Percentiles rank a stretch among this genome's conserved stretches.
phyloP scores from a whole-genome alignment of 148 eudicot species.

The Limonium bicolor region DNA sequence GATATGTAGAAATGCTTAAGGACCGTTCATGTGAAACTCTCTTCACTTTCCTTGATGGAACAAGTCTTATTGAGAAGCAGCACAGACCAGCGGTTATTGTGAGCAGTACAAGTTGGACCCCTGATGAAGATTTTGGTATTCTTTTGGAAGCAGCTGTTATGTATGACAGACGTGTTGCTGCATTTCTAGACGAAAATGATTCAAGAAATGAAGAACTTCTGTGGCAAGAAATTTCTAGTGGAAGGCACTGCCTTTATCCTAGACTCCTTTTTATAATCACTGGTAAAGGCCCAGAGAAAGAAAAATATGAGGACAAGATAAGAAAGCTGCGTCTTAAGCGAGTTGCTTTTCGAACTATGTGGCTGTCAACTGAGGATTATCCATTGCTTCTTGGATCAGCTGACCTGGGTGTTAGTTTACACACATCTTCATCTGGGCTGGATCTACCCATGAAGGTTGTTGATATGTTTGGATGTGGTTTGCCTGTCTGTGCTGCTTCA shows the following conservation, averaged over 20 bases:
- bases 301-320: conserved; percentile 75
- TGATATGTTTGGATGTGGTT: conserved; percentile 98
- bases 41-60: conserved; percentile 31
- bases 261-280: conserved; percentile 85
- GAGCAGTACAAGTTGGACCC: conserved; percentile 99
- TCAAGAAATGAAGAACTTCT: conserved; percentile 35
- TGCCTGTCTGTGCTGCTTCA: conserved; percentile 96
- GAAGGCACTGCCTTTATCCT: conserved; percentile 49
- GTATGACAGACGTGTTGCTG: conserved; percentile 97
- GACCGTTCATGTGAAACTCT: conserved; percentile 29
- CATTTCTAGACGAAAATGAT: conserved; percentile 66
- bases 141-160: conserved; percentile 95
- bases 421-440: conserved; percentile 96
- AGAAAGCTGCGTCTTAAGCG: conserved; percentile 75
- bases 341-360: conserved; percentile 96
- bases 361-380: conserved; percentile 92
- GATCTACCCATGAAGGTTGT: conserved; percentile 99
- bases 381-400: conserved; percentile 96
- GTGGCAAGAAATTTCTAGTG: conserved; percentile 44
- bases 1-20: conserved; percentile 11
- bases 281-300: conserved; percentile 98
- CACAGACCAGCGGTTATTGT: conserved; percentile 83
- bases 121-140: conserved; percentile 94
- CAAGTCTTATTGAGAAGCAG: conserved; percentile 34
- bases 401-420: conserved; percentile 92